These are phyloP conservation scores for Aspergillus avenaceus DNA, from an alignment of 495 filamentous ascomycete genomes.

Conservation along the genomic window DNA sequence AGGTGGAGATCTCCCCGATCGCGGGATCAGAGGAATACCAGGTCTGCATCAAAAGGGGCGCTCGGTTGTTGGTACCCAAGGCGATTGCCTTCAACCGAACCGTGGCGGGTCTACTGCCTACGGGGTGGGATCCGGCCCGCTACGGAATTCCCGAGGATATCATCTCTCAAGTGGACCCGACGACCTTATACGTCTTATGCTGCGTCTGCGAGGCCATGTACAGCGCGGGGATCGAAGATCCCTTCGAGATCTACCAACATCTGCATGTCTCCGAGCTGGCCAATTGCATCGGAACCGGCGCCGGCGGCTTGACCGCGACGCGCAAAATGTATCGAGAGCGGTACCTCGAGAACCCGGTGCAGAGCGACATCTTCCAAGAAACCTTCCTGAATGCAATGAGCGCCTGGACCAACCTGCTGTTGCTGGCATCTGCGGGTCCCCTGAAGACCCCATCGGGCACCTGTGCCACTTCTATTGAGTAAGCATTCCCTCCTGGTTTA, in stretches of 20 bases:
- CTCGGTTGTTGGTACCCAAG: constrained; percentile 91
- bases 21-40: constrained; percentile 92
- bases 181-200: constrained; percentile 91
- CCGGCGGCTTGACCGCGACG: constrained; percentile 88
- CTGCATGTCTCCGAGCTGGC: constrained; percentile 97
- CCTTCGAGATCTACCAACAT: constrained; percentile 99
- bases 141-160: constrained; percentile 98
- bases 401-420: constrained; percentile 98
- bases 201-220: constrained; percentile 88
- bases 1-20: constrained; percentile 95
- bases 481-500: too few species aligned
- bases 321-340: constrained; percentile 98
- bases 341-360: constrained; percentile 93
- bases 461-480: constrained; percentile 96
- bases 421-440: constrained; percentile 92
- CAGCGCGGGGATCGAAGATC: constrained; percentile 94
- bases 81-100: constrained; percentile 94
- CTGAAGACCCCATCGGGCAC: constrained; percentile 99
- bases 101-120: constrained; percentile 93
- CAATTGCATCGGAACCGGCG: constrained; percentile 97
- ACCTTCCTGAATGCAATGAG: constrained; percentile 99
- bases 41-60: constrained; percentile 91
- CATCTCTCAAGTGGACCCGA: constrained; percentile 93
- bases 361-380: constrained; percentile 98
- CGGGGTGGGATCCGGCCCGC: constrained; percentile 90